phyloP scores from a whole-genome alignment of 2,329 filamentous ascomycete genomes.

The Pseudocercospora macadamiae region DNA sequence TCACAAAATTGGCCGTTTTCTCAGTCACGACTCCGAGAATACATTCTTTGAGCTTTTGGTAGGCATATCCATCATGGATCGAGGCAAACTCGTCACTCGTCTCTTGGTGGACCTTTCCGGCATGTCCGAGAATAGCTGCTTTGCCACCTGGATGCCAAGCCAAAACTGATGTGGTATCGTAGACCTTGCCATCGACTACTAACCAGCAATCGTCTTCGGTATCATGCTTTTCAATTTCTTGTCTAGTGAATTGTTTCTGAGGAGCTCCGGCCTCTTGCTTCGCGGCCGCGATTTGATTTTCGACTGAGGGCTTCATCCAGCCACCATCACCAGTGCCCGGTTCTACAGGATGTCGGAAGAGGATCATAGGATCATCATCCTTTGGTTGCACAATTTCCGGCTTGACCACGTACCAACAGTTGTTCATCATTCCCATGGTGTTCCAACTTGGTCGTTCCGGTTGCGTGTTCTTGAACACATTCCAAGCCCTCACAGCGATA shows the following conservation, averaged over 20 bases:
- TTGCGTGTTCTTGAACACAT: conserved; percentile 57
- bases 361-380: conserved; percentile 39
- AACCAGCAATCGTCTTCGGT: conserved; percentile 56
- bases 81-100: conserved; percentile 55
- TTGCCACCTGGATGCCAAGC: conserved; percentile 56
- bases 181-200: conserved; percentile 56
- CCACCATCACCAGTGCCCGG: conserved; percentile 49
- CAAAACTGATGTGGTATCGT: conserved; percentile 54
- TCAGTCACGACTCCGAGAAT: conserved; percentile 54
- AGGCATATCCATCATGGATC: conserved; percentile 57
- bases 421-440: conserved; percentile 60
- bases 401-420: conserved; percentile 54
- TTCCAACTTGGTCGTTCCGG: conserved; percentile 53
- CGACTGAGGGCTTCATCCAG: conserved; percentile 56
- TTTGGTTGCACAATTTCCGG: conserved; percentile 42
- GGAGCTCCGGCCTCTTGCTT: conserved; percentile 51
- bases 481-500: conserved; percentile 53
- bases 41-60: conserved; percentile 57
- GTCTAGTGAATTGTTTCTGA: conserved; percentile 55
- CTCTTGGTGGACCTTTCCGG: conserved; percentile 53
- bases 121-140: conserved; percentile 53
- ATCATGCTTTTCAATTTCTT: conserved; percentile 58
- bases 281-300: conserved; percentile 49
- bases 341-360: conserved; percentile 54
- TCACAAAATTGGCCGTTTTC: conserved; percentile 53